Conservation (phyloP, 805 yeast genomes). For the Metschnikowia sp. region DNA sequence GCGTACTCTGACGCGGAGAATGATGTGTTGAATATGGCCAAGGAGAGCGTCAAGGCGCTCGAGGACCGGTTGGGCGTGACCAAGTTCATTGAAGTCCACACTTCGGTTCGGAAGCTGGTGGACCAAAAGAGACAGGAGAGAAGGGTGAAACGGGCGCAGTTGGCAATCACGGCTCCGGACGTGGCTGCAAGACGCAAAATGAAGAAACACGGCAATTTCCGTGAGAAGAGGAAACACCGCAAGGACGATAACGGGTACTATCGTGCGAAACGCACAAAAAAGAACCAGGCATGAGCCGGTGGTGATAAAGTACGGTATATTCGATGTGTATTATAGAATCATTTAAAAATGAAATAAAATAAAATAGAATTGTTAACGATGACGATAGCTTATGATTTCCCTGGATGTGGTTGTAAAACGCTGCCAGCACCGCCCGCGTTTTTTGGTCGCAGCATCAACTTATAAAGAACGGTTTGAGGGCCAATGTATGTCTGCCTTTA, state of each 20-base stretch:
- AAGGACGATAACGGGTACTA: conserved; percentile 78
- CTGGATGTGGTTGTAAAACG: too few relatives aligned
- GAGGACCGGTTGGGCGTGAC: conserved; percentile 70
- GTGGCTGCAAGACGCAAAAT: conserved; percentile 74
- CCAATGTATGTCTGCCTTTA: too few relatives aligned
- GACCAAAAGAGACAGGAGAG: conserved; percentile 68
- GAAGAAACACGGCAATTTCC: conserved; percentile 67
- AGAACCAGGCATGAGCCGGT: conserved; percentile 13
- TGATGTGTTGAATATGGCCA: conserved; percentile 51
- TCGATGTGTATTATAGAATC: not conserved
- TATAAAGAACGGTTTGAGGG: too few relatives aligned
- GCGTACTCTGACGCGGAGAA: conserved; percentile 44
- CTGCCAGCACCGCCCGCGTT: too few relatives aligned
- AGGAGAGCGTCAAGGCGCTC: conserved; percentile 65
- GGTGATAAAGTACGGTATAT: not conserved
- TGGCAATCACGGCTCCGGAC: conserved; percentile 78
- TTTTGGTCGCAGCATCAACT: too few relatives aligned
- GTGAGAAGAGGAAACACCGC: conserved; percentile 72
- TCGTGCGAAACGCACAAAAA: conserved; percentile 53
- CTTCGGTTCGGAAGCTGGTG: conserved; percentile 61
- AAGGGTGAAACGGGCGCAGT: conserved; percentile 67
- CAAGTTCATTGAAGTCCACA: conserved; percentile 57
- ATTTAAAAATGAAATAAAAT: too few relatives aligned
- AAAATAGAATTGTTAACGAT: too few relatives aligned
- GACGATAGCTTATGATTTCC: too few relatives aligned